These are phyloP conservation scores for Peterozyma toletana DNA, from an alignment of 805 yeast genomes.

Conservation along the genomic window DNA sequence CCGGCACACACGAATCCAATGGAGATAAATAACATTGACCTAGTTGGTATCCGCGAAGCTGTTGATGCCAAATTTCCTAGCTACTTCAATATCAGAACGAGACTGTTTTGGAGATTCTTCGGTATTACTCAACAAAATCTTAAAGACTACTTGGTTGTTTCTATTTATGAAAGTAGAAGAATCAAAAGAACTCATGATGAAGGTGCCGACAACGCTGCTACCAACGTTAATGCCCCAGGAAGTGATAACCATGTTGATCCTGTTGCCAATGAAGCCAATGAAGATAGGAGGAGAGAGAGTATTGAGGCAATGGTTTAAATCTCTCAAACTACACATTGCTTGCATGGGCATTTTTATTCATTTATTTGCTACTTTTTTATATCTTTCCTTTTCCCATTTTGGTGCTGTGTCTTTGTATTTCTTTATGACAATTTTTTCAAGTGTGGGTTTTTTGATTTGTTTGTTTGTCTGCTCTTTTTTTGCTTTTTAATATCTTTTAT, in stretches of 20 bases:
- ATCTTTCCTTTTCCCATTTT: no score
- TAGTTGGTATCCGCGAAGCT: constrained; percentile 11
- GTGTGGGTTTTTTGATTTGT: background rate
- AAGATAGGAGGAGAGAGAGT: constrained; percentile 4
- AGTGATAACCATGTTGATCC: background rate
- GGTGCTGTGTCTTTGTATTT: no score
- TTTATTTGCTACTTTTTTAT: no score
- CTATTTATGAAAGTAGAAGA: constrained; percentile 21
- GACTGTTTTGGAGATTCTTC: constrained; percentile 47
- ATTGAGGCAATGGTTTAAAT: constrained; percentile 9
- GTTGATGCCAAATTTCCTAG: constrained; percentile 6
- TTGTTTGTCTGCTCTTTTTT: background rate
- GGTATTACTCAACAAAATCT: constrained; percentile 43
- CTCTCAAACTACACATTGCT: no score
- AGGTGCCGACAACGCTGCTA: no score
- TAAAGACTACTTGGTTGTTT: constrained; percentile 43
- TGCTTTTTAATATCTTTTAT: background rate
- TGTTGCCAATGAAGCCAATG: background rate
- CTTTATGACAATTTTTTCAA: background rate
- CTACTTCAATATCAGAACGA: constrained; percentile 23
- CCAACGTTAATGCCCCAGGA: no score
- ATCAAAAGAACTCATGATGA: constrained; percentile 8
- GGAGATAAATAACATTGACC: constrained; percentile 5
- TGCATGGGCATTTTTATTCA: no score
- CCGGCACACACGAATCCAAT: background rate